A percentile compares a stretch with the other conserved stretches of the same genome.
These are phyloP conservation scores for Mucor mucedo DNA, from an alignment of 371 early-diverging fungal genomes.

Conservation along the genomic window DNA sequence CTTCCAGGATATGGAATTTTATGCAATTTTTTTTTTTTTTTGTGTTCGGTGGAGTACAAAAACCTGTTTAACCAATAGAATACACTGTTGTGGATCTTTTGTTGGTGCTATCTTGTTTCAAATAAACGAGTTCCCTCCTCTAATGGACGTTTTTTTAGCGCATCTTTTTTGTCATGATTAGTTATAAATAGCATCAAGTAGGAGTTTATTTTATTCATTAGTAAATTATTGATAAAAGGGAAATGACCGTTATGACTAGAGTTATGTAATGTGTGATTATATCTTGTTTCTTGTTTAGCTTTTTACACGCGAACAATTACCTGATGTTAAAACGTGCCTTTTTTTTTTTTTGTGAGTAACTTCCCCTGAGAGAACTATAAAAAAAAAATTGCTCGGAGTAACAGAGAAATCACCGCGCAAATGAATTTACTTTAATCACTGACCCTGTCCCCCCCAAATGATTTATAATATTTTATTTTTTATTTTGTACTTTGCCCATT, in stretches of 20 bases:
- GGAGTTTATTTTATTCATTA: slow-evolving; percentile 3
- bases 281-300: not conserved
- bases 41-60: slow-evolving; percentile 1
- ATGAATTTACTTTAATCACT: not conserved
- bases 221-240: not conserved
- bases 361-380: slow-evolving; percentile 9
- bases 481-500: not conserved
- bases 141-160: not conserved
- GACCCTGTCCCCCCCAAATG: not conserved
- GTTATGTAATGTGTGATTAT: not conserved
- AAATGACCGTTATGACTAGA: not conserved
- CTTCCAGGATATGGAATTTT: not conserved
- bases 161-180: not conserved
- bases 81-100: not conserved
- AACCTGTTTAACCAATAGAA: not conserved
- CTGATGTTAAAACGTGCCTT: slow-evolving; percentile 16
- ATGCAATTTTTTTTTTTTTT: not conserved
- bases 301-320: slow-evolving; percentile 7
- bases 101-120: not conserved
- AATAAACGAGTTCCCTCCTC: not conserved
- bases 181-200: not conserved
- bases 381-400: slow-evolving; percentile 12
- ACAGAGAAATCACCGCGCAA: slow-evolving; percentile 20
- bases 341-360: not conserved
- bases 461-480: not conserved